Evolutionary conservation across 768 basidiomycete species (phyloP).

Genomic region (Russula brevipes): DNA sequence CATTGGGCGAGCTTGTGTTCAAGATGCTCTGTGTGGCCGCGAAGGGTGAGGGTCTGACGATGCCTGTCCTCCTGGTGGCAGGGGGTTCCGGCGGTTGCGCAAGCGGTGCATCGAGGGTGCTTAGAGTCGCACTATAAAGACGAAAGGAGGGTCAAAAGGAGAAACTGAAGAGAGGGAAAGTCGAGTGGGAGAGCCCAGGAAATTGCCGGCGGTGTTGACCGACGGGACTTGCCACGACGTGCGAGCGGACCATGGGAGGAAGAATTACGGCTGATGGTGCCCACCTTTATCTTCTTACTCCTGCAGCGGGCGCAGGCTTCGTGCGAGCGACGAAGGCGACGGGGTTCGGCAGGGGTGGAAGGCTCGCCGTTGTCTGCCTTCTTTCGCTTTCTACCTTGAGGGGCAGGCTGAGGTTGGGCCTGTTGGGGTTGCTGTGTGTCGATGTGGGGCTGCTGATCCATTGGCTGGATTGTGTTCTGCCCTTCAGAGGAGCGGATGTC

Average conservation of each 20-base stretch:
- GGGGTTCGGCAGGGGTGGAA: conserved; percentile 58
- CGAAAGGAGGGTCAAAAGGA: conserved; percentile 27
- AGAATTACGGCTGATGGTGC: conserved; percentile 44
- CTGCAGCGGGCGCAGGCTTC: conserved; percentile 91
- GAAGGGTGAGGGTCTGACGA: conserved; percentile 77
- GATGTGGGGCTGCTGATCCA: conserved; percentile 47
- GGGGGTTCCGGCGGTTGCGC: conserved; percentile 68
- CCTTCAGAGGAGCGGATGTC: conserved; percentile 44
- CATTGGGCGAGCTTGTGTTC: conserved; percentile 78
- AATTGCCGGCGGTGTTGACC: conserved; percentile 76
- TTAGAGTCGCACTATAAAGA: conserved; percentile 76
- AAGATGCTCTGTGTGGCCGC: conserved; percentile 77
- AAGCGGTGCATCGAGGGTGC: conserved; percentile 81
- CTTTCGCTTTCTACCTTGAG: conserved; percentile 45
- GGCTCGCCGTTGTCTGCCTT: conserved; percentile 59
- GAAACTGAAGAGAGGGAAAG: conserved; percentile 24
- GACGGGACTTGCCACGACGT: conserved; percentile 38
- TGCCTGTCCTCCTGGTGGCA: conserved; percentile 90
- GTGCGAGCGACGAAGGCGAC: conserved; percentile 80
- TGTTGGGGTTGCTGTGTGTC: conserved; percentile 47
- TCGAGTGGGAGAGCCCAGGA: conserved; percentile 49
- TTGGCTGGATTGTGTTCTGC: conserved; percentile 56
- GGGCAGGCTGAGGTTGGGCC: conserved; percentile 34
- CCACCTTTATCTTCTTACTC: conserved; percentile 94
- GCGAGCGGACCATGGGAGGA: conserved; percentile 15